Conservation (phyloP, 331 rosid genomes). For the Erythrophleum ivorense region DNA sequence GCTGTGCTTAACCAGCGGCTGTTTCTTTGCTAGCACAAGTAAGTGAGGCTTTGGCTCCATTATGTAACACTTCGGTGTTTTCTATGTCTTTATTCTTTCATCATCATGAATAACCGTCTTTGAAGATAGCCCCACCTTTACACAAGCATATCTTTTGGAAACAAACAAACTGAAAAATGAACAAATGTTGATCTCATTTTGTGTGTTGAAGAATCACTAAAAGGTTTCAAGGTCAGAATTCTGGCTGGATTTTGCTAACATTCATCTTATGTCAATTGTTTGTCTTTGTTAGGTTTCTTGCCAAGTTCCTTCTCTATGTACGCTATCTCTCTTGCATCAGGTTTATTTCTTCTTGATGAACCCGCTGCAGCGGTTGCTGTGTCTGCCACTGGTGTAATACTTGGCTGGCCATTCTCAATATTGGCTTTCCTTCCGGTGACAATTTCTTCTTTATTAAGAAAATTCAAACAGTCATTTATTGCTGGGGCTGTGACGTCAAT, state of each 20-base stretch:
- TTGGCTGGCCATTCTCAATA: slow-evolving; percentile 99
- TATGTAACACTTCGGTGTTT: not conserved
- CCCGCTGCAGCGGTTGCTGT: slow-evolving; percentile 79
- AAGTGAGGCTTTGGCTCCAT: slow-evolving; percentile 43
- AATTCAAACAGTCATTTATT: slow-evolving; percentile 69
- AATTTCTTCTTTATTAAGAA: slow-evolving; percentile 67
- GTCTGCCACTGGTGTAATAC: slow-evolving; percentile 83
- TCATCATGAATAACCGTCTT: slow-evolving; percentile 4
- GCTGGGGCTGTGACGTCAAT: slow-evolving; percentile 73
- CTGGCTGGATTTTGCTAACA: slow-evolving; percentile 36
- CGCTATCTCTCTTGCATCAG: slow-evolving; percentile 87
- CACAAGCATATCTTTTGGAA: not conserved
- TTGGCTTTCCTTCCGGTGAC: slow-evolving; percentile 91
- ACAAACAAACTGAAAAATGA: not conserved
- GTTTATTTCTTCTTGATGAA: slow-evolving; percentile 83
- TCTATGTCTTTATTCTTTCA: not conserved
- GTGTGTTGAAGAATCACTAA: slow-evolving; percentile 10
- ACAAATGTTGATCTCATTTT: slow-evolving; percentile 9
- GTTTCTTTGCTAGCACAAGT: slow-evolving; percentile 99
- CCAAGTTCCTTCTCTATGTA: slow-evolving; percentile 99
- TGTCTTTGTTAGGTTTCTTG: slow-evolving; percentile 78
- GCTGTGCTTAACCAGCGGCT: slow-evolving; percentile 95
- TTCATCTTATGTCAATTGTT: slow-evolving; percentile 20
- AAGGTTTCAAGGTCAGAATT: not conserved
- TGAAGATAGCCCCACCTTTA: slow-evolving; percentile 1